These are phyloP conservation scores for Sporothrix curviconia DNA, from an alignment of 2,329 filamentous ascomycete species.

Conservation along the genomic window DNA sequence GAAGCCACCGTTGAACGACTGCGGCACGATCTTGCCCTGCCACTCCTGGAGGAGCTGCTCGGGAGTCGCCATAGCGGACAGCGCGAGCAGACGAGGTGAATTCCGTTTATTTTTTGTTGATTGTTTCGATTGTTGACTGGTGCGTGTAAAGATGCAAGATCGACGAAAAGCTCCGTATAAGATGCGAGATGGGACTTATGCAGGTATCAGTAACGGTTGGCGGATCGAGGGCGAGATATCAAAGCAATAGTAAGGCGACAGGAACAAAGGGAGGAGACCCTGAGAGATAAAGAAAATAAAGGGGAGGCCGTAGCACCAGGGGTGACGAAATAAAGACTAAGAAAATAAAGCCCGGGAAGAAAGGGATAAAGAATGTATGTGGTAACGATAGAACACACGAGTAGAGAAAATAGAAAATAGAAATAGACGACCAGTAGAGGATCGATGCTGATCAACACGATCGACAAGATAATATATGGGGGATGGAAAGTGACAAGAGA, in stretches of 20 bases:
- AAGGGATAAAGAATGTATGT: background rate
- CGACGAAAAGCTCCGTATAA: too few species aligned
- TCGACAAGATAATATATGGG: background rate
- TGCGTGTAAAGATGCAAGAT: too few species aligned
- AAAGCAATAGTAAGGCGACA: too few species aligned
- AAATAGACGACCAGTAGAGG: too few species aligned
- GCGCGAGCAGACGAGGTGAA: background rate
- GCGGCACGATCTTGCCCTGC: constrained; percentile 30
- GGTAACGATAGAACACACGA: background rate
- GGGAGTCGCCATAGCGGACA: constrained; percentile 5
- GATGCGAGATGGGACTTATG: too few species aligned
- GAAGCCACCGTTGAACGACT: constrained; percentile 51
- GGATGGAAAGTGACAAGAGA: background rate
- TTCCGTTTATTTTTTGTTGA: too few species aligned
- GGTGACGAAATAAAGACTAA: background rate
- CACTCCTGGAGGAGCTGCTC: constrained; percentile 10
- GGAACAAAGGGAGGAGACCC: too few species aligned
- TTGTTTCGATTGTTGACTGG: too few species aligned
- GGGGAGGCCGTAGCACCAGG: too few species aligned
- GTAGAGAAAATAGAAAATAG: background rate
- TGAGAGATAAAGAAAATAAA: too few species aligned
- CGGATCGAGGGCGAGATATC: too few species aligned
- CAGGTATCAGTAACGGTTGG: too few species aligned
- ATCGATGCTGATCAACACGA: background rate
- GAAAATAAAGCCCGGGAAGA: background rate